Base-by-base conservation (phyloP, 23 red algal genomes). In the Gracilaria domingensis region DNA sequence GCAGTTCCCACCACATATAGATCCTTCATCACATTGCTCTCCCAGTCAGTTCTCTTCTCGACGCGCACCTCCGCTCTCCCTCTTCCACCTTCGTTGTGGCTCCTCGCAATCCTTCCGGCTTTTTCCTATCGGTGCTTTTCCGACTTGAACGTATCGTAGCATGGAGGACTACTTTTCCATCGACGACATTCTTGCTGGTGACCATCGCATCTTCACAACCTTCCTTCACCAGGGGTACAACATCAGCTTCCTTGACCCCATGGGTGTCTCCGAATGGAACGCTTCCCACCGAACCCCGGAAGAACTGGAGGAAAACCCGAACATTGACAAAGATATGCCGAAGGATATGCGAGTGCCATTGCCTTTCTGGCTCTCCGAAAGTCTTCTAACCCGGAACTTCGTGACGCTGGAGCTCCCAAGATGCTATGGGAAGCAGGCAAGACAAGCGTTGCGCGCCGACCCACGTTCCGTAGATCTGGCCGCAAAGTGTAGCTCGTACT, bases 281-380 rank as follows among this genome's bases (percentile, higher is more conserved):
- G 42, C 67, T 11, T 48, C 48, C 24, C 73, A 60, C 20, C 75
- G 66, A 49, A 42, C 44, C 25, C 60, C 61, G 20, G 72, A 76
- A n/a, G 72, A 65, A 53, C 32, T 45, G 18, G 86, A 89, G 24
- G 12, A 50, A 21, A 58, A 69, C 36, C 83, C 42, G 12, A 62
- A 89, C 38, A 55, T 72, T 53, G 87, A 91, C 56, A 40, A 80
- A 29, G 70, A 94, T 47, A 76, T 96, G 34, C 95, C 87, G 11
- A 34, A 81, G 40, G 83, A 83, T 26, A 83, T 74, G 26, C 79
- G 82, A 48, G 47, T 96, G 33, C 92, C 86, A 2, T 69, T 98
- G 28, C 96, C 96, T 18, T 91, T 88, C 37, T 98, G 96, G 96
- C 62, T 95, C 4, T 87, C 88, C 6, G 87, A 95, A 57, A 73